These are phyloP conservation scores for Ophiocordyceps robertsii DNA, from an alignment of 2,329 filamentous ascomycete genomes.

Conservation along the genomic window DNA sequence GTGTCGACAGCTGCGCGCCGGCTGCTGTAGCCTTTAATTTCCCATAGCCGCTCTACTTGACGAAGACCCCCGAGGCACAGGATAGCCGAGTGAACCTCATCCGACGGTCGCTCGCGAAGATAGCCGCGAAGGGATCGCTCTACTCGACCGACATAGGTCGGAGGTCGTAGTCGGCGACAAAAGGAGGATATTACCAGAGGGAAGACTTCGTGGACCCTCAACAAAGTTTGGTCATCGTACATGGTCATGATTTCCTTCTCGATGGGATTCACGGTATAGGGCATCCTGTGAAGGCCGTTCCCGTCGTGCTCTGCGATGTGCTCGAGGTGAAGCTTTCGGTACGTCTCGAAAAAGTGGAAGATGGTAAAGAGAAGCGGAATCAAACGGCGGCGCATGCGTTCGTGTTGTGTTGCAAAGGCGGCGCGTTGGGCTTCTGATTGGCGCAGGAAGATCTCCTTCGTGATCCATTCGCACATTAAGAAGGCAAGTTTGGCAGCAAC, in stretches of 20 bases:
- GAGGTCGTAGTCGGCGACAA: constrained; percentile 46
- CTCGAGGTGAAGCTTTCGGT: constrained; percentile 43
- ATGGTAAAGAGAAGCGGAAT: constrained; percentile 51
- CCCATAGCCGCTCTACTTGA: constrained; percentile 51
- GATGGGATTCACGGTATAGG: constrained; percentile 50
- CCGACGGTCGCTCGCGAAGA: constrained; percentile 45
- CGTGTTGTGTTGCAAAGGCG: constrained; percentile 47
- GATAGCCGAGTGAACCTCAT: constrained; percentile 48
- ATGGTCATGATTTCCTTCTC: constrained; percentile 47
- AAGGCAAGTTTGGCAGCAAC: constrained; percentile 49
- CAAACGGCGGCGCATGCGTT: constrained; percentile 50
- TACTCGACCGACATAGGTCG: constrained; percentile 49
- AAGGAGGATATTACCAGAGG: constrained; percentile 52
- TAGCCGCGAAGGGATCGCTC: constrained; percentile 52
- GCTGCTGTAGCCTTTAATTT: constrained; percentile 51
- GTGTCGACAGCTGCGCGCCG: constrained; percentile 44
- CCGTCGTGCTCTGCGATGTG: constrained; percentile 39
- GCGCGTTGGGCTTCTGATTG: constrained; percentile 38
- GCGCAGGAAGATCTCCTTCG: constrained; percentile 50
- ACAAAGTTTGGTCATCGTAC: constrained; percentile 50
- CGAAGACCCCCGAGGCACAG: constrained; percentile 47
- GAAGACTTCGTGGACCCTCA: constrained; percentile 52
- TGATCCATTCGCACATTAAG: constrained; percentile 50
- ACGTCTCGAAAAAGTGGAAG: constrained; percentile 56
- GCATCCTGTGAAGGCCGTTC: constrained; percentile 34